Conservation (phyloP, 352 stramenopile species). For the Phytophthora lateralis region DNA sequence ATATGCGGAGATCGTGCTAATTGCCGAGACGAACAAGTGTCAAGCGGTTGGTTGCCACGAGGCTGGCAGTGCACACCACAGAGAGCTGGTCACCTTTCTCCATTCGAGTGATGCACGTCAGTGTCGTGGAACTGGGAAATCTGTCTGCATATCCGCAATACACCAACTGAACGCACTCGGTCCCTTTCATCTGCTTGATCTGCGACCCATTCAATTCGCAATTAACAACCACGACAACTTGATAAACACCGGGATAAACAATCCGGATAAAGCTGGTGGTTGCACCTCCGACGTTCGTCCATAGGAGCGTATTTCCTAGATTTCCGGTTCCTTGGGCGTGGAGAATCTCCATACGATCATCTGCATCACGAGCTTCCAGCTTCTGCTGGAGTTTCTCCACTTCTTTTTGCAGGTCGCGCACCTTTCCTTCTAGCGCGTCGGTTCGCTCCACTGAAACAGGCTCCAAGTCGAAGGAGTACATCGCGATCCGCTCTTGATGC, state of each 20-base stretch:
- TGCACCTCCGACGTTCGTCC: neutral
- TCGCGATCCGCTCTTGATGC: neutral
- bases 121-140: slow-evolving; percentile 1
- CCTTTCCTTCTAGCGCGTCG: slow-evolving; percentile 1
- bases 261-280: neutral
- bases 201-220: neutral
- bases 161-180: neutral
- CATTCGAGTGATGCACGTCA: slow-evolving; percentile 1
- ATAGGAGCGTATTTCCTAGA: neutral
- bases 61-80: neutral
- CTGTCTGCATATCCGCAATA: neutral
- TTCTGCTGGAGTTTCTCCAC: neutral
- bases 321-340: neutral
- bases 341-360: neutral
- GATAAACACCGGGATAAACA: slow-evolving; percentile 2
- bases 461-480: slow-evolving; percentile 2
- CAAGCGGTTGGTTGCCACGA: neutral
- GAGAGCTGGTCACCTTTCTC: neutral
- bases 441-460: neutral
- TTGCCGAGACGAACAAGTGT: neutral
- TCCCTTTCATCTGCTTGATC: slow-evolving; percentile 1
- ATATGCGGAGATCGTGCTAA: neutral
- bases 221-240: neutral
- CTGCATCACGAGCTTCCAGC: neutral
- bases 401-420: slow-evolving; percentile 1